Conservation (phyloP, 768 basidiomycete species). For the Hebeloma cylindrosporum region DNA sequence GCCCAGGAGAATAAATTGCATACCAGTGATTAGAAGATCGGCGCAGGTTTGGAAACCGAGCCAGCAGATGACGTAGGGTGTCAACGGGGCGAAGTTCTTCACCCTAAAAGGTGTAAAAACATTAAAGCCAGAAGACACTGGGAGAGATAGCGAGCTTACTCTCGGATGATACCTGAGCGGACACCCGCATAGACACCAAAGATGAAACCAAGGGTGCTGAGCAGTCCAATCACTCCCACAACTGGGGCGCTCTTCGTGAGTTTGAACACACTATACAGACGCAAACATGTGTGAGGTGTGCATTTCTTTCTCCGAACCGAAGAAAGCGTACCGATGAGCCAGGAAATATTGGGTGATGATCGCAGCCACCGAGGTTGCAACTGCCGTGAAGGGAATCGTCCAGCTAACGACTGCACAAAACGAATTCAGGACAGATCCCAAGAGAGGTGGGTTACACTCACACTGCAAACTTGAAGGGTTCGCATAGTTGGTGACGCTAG, state of each 20-base stretch:
- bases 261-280: conserved; percentile 29
- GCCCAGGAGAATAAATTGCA: conserved; percentile 16
- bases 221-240: conserved; percentile 33
- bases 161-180: conserved; percentile 39
- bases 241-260: conserved; percentile 36
- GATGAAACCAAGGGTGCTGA: conserved; percentile 41
- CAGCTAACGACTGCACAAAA: conserved; percentile 38
- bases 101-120: conserved; percentile 30
- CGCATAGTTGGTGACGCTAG: conserved; percentile 40
- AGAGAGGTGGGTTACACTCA: conserved; percentile 11
- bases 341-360: conserved; percentile 51
- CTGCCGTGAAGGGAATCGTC: conserved; percentile 52
- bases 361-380: conserved; percentile 46
- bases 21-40: conserved; percentile 47
- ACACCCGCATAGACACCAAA: conserved; percentile 46
- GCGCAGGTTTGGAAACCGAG: conserved; percentile 44
- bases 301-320: conserved; percentile 1
- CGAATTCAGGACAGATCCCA: not conserved
- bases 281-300: not conserved
- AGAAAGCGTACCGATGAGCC: conserved; percentile 39
- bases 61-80: conserved; percentile 48
- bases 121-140: not conserved
- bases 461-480: conserved; percentile 37
- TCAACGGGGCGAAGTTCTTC: conserved; percentile 37
- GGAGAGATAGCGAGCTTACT: conserved; percentile 42